These are phyloP conservation scores for Porodaedalea pini DNA, from an alignment of 1,284 basidiomycete species.

Conservation along the genomic window DNA sequence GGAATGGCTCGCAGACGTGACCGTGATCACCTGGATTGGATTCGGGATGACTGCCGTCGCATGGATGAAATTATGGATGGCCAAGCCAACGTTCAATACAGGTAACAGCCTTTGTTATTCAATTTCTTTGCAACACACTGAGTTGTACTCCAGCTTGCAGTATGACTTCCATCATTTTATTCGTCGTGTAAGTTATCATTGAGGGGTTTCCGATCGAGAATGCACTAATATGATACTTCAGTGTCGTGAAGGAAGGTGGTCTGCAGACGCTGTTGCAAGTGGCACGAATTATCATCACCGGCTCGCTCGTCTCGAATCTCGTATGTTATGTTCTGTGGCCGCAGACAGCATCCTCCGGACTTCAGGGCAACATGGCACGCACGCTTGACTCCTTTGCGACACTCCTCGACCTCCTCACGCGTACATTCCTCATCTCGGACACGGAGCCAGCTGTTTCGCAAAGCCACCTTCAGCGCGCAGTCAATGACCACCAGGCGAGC, in stretches of 20 bases:
- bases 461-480: conserved; percentile 67
- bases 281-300: conserved; percentile 74
- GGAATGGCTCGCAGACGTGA: conserved; percentile 64
- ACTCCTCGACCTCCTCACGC: conserved; percentile 74
- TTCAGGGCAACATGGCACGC: conserved; percentile 81
- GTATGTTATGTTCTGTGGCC: conserved; percentile 85
- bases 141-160: conserved; percentile 64
- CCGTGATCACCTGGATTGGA: conserved; percentile 80
- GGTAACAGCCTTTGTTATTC: conserved; percentile 42
- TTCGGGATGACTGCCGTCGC: conserved; percentile 78
- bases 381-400: conserved; percentile 87
- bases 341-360: conserved; percentile 75
- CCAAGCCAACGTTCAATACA: conserved; percentile 88
- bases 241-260: conserved; percentile 89
- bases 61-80: conserved; percentile 89
- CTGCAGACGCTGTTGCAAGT: conserved; percentile 70
- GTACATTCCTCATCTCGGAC: conserved; percentile 63
- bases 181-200: conserved; percentile 66
- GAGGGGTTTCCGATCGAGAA: neutral
- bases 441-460: conserved; percentile 45
- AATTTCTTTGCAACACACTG: neutral
- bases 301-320: conserved; percentile 74
- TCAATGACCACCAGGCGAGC: conserved; percentile 79
- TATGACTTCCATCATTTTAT: conserved; percentile 86
- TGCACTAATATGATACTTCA: conserved; percentile 29